A percentile compares a stretch with the other conserved stretches of the same genome.
Conservation (phyloP, 352 stramenopile genomes). For the Pythium oligandrum region DNA sequence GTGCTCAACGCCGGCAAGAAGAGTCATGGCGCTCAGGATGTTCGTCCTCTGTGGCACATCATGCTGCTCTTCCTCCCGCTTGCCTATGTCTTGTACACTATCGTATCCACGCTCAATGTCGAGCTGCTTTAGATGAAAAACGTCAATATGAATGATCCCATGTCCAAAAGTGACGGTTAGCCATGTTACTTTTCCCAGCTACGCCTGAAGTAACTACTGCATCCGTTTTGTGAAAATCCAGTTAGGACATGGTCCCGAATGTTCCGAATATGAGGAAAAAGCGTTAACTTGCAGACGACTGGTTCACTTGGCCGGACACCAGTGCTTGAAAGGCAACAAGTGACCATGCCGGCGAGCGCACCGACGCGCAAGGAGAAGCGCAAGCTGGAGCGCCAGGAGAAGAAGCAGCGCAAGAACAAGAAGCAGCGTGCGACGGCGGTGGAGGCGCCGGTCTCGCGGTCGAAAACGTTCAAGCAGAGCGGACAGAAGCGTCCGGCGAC, state of each 20-base stretch:
- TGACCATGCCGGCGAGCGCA: too few relatives aligned
- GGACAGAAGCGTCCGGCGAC: constrained; percentile 8
- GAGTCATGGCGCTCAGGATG: neutral
- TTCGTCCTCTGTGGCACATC: constrained; percentile 15
- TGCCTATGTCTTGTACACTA: constrained; percentile 13
- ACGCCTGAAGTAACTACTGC: too few relatives aligned
- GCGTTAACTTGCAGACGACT: too few relatives aligned
- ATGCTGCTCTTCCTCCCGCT: constrained; percentile 23
- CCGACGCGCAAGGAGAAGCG: constrained; percentile 72
- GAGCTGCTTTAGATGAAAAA: constrained; percentile 9
- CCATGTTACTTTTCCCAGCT: too few relatives aligned
- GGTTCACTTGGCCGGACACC: too few relatives aligned
- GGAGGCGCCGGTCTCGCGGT: neutral
- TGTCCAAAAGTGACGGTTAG: too few relatives aligned
- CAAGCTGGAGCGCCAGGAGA: constrained; percentile 71
- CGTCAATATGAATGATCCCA: too few relatives aligned
- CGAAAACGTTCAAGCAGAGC: constrained; percentile 13
- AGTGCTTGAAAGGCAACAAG: too few relatives aligned
- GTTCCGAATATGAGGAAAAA: too few relatives aligned
- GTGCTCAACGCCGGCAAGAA: constrained; percentile 29
- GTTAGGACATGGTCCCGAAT: too few relatives aligned
- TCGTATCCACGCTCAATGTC: constrained; percentile 3
- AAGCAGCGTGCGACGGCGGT: constrained; percentile 27
- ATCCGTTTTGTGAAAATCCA: too few relatives aligned
- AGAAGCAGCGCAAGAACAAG: constrained; percentile 72